Evolutionary conservation across 2,329 filamentous ascomycete species (phyloP).

Genomic region (Cercospora brassicicola): DNA sequence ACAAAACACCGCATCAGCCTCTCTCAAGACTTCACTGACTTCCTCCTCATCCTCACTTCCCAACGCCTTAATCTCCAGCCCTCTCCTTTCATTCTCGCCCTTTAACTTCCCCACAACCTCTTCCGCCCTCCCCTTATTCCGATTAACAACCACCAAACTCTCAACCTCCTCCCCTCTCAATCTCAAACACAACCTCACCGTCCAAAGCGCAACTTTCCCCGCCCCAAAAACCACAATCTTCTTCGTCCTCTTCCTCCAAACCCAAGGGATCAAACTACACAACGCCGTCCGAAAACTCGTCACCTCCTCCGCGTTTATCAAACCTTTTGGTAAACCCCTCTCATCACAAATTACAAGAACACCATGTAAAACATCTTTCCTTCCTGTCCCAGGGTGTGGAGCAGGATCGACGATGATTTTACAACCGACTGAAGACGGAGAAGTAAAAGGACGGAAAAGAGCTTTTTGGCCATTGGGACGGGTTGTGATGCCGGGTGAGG

Average conservation of each 20-base stretch:
- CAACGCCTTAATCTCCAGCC: not conserved
- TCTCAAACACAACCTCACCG: conserved; percentile 49
- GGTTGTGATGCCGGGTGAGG: conserved; percentile 12
- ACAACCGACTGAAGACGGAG: conserved; percentile 13
- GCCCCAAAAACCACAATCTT: conserved; percentile 52
- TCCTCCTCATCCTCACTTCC: conserved; percentile 23
- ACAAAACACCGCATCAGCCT: conserved; percentile 51
- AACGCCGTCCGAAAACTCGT: conserved; percentile 81
- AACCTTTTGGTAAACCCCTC: conserved; percentile 5
- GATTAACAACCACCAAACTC: conserved; percentile 34
- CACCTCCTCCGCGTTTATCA: conserved; percentile 67
- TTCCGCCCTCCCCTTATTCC: conserved; percentile 18
- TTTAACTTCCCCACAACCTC: conserved; percentile 12
- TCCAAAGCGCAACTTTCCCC: conserved; percentile 54
- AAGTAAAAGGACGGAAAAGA: conserved; percentile 21
- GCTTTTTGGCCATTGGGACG: conserved; percentile 20
- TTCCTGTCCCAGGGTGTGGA: no score
- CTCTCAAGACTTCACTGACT: conserved; percentile 31
- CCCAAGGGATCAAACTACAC: conserved; percentile 62
- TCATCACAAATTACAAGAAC: conserved; percentile 17
- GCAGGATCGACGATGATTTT: conserved; percentile 26
- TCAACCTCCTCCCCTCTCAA: conserved; percentile 39
- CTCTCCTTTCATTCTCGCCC: not conserved
- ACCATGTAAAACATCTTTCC: conserved; percentile 17
- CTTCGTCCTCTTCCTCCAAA: conserved; percentile 24